Percentiles rank a stretch among this genome's conserved stretches.
These are phyloP conservation scores for Pterocarpus santalinus DNA, from an alignment of 306 rosid genomes.

Conservation along the genomic window DNA sequence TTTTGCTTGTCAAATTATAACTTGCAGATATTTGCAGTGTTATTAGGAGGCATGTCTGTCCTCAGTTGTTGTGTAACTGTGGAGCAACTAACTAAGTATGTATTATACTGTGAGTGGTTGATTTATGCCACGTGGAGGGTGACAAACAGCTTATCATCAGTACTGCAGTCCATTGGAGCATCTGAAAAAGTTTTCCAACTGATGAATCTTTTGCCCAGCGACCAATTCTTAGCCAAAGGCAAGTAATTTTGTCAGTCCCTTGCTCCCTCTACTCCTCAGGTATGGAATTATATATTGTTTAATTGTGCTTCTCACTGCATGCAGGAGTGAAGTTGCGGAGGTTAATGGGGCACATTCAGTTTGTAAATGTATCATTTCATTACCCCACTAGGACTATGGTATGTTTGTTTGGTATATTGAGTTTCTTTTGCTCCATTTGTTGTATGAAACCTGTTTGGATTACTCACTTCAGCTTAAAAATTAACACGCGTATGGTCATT, in stretches of 20 bases:
- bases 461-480: not conserved
- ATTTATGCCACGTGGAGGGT: constrained; percentile 91
- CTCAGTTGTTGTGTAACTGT: constrained; percentile 59
- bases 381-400: constrained; percentile 70
- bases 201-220: constrained; percentile 70
- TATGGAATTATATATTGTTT: constrained; percentile 15
- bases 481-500: not conserved
- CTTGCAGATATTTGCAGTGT: constrained; percentile 72
- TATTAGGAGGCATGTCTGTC: constrained; percentile 70
- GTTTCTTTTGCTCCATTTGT: constrained; percentile 20
- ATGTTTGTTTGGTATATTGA: constrained; percentile 31
- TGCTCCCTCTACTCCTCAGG: not conserved
- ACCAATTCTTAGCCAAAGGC: constrained; percentile 75
- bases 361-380: constrained; percentile 72
- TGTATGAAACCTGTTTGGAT: constrained; percentile 23
- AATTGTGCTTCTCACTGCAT: constrained; percentile 43
- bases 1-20: constrained; percentile 30
- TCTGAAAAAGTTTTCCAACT: constrained; percentile 68
- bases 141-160: constrained; percentile 72
- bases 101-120: constrained; percentile 90
- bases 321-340: constrained; percentile 72
- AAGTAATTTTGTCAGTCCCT: constrained; percentile 32
- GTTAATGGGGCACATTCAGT: constrained; percentile 69
- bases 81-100: constrained; percentile 89
- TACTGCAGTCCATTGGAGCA: constrained; percentile 87